phyloP scores from a whole-genome alignment of 768 basidiomycete genomes.

The Rhizopogon salebrosus region DNA sequence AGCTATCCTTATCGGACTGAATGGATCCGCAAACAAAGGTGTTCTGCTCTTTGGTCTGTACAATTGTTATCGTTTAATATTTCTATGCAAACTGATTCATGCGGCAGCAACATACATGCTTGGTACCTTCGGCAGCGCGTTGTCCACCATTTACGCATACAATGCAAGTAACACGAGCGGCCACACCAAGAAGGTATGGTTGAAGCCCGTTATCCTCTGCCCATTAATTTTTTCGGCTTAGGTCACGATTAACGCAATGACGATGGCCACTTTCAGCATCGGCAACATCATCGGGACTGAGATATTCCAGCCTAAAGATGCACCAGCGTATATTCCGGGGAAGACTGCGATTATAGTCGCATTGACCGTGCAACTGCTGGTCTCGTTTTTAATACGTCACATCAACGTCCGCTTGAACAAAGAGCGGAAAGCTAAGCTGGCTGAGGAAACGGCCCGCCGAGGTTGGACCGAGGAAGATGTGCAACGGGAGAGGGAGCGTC shows the following conservation, averaged over 20 bases:
- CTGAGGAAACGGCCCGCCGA: slow-evolving; percentile 36
- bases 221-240: slow-evolving; percentile 7
- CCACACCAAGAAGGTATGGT: slow-evolving; percentile 58
- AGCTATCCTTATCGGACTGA: slow-evolving; percentile 53
- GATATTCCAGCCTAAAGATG: slow-evolving; percentile 59
- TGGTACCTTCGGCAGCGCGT: slow-evolving; percentile 53
- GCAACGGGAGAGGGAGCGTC: slow-evolving; percentile 50
- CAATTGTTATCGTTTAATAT: not conserved
- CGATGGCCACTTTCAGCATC: slow-evolving; percentile 46
- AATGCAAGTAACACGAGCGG: slow-evolving; percentile 61
- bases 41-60: slow-evolving; percentile 50
- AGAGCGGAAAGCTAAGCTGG: slow-evolving; percentile 38
- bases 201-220: not conserved
- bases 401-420: slow-evolving; percentile 51
- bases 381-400: slow-evolving; percentile 46
- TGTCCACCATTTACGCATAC: slow-evolving; percentile 58
- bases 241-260: slow-evolving; percentile 60
- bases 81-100: not conserved
- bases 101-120: slow-evolving; percentile 42
- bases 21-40: slow-evolving; percentile 42
- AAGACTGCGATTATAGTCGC: slow-evolving; percentile 63
- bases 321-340: slow-evolving; percentile 59
- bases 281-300: slow-evolving; percentile 62
- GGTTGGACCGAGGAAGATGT: slow-evolving; percentile 59
- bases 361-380: slow-evolving; percentile 43